Conservation (phyloP, 2,329 filamentous ascomycete species). For the Lachnellula subtilissima region DNA sequence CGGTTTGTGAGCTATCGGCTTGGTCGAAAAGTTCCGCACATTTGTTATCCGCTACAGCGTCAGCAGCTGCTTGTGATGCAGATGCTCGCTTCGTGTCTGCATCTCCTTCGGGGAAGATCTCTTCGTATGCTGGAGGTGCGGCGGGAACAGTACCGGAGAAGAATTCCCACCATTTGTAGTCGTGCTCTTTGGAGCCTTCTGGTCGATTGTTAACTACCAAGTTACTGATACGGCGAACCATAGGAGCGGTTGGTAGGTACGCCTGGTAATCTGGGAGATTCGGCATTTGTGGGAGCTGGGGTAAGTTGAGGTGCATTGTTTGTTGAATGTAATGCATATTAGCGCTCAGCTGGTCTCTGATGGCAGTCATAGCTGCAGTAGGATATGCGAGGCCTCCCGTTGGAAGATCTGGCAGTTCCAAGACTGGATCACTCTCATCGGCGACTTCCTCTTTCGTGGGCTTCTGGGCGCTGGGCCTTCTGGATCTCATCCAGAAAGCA, state of each 20-base stretch:
- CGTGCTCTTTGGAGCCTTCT: constrained; percentile 40
- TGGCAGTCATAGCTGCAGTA: constrained; percentile 60
- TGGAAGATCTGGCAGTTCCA: constrained; percentile 22
- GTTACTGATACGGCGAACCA: constrained; percentile 68
- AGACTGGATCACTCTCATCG: constrained; percentile 19
- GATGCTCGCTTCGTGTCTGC: constrained; percentile 53
- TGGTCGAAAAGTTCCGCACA: constrained; percentile 51
- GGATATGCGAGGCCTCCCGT: constrained; percentile 42
- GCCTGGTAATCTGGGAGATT: constrained; percentile 66
- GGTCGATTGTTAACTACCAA: constrained; percentile 52
- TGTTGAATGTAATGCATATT: constrained; percentile 73
- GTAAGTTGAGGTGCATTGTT: constrained; percentile 58
- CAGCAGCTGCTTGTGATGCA: constrained; percentile 53
- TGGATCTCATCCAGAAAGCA: constrained; percentile 33
- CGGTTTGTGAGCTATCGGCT: constrained; percentile 17
- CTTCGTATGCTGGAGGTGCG: constrained; percentile 71
- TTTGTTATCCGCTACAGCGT: constrained; percentile 55
- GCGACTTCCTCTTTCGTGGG: constrained; percentile 9
- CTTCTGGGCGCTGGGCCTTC: constrained; percentile 29
- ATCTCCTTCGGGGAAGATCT: constrained; percentile 60
- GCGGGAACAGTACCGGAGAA: constrained; percentile 49
- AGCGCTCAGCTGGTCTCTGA: constrained; percentile 67
- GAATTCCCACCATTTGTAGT: constrained; percentile 64
- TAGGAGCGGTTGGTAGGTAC: constrained; percentile 52
- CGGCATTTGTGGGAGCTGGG: constrained; percentile 61